Evolutionary conservation across 345 rosid genomes (phyloP), one percentile per base, ranked within the genome.

Genomic region (Bruguiera parviflora): DNA sequence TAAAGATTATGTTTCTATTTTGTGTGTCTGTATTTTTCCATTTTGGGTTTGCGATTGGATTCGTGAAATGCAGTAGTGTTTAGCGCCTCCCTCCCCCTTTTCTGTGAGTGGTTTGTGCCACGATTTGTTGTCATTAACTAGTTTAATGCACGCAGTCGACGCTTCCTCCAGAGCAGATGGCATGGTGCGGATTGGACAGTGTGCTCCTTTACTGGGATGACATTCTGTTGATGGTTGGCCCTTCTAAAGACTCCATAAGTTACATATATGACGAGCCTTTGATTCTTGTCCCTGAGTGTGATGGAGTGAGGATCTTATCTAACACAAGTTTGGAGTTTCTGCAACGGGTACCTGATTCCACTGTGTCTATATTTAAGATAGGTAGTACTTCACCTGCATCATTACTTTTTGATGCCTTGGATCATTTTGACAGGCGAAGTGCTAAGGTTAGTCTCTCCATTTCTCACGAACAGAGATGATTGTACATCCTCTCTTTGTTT

Each of bases 301-400:
- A 95, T 80, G 99, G 98, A 68, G 99, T 92, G 82, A 92, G 99
- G 69, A 84, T 95, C 68, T 78, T 95, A 65, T 86, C 99, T 47
- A 92, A 92, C 83, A 74, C 90, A 24, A 86, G 84, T 72, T 84
- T 95, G 89, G 99, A 92, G 74, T 90, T 90, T 78, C 86, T 95
- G 35, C 99, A 95, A 77, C 75, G 98, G 51, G 99, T 92, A 62
- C 98, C 99, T 71, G 93, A 92, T 81, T 95, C 98, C 35, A 95
- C 98, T 28, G 97, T 86, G 49, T 83, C 90, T 63, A 95, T 95
- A 68, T 95, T 95, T 81, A 89, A 88, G 79, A 95, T 95, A 61
- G 99, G 99, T 71, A 95, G 99, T 82, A 92, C 99, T 1, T 83
- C 94, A n/a, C 96, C 96, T 66, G 97, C 97, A 33, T 93, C 97